Conservation (phyloP, 805 yeast genomes). For the Candida oleophila region DNA sequence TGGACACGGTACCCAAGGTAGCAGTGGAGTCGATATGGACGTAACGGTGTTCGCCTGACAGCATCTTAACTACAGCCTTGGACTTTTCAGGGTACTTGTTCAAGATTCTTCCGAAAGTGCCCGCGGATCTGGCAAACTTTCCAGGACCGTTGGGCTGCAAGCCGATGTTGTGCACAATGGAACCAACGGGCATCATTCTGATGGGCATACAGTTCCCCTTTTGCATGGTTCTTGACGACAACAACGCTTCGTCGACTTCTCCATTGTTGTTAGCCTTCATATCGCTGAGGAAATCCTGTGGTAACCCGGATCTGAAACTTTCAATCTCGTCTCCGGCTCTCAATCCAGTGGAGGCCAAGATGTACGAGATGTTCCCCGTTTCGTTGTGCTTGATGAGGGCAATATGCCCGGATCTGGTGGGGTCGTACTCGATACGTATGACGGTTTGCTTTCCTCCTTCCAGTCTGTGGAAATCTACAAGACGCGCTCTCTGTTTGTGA, state of each 20-base stretch:
- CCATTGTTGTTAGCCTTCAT: conserved; percentile 71
- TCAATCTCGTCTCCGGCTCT: conserved; percentile 92
- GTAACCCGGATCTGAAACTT: conserved; percentile 86
- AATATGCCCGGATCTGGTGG: conserved; percentile 89
- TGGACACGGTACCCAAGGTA: conserved; percentile 89
- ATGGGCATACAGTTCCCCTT: conserved; percentile 95
- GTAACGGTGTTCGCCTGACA: conserved; percentile 92
- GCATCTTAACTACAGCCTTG: conserved; percentile 76
- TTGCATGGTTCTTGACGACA: conserved; percentile 82
- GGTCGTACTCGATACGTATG: conserved; percentile 90
- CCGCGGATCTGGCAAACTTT: conserved; percentile 90
- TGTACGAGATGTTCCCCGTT: conserved; percentile 68
- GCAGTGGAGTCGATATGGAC: conserved; percentile 86
- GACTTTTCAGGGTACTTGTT: conserved; percentile 70
- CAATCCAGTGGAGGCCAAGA: conserved; percentile 88
- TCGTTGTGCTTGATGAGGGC: conserved; percentile 72
- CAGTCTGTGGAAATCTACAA: conserved; percentile 72
- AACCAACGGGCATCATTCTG: conserved; percentile 90
- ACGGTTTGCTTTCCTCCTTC: conserved; percentile 75
- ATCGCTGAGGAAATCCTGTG: conserved; percentile 65
- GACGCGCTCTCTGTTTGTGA: conserved; percentile 81
- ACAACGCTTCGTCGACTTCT: conserved; percentile 84
- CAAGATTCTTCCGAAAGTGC: conserved; percentile 85
- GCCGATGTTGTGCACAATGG: conserved; percentile 86
- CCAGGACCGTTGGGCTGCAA: conserved; percentile 71